phyloP scores from a whole-genome alignment of 331 rosid genomes.

The Stylosanthes scabra region DNA sequence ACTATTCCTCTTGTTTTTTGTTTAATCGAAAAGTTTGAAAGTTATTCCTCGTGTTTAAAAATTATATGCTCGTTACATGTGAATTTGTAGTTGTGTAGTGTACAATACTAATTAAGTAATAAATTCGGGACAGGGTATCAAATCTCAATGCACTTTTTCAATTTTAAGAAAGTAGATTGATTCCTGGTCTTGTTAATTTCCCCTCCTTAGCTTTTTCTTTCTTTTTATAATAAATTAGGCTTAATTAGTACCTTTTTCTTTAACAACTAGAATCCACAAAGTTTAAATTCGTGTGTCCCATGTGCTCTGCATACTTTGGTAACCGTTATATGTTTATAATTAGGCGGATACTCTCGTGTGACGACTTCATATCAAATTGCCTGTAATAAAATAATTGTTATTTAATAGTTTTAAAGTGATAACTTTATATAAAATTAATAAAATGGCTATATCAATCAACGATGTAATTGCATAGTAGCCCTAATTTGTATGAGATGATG shows the following conservation, averaged over 20 bases:
- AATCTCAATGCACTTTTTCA: background rate
- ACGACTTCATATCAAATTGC: too few species aligned
- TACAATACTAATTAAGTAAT: background rate
- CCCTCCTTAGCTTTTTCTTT: background rate
- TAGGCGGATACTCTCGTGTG: too few species aligned
- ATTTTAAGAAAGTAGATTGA: background rate
- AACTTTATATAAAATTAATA: too few species aligned
- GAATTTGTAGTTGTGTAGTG: background rate
- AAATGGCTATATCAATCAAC: background rate
- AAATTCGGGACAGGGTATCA: background rate
- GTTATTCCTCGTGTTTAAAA: too few species aligned
- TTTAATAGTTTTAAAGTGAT: too few species aligned
- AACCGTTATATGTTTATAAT: too few species aligned
- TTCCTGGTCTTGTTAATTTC: slow-evolving; percentile 3
- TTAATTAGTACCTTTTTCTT: background rate
- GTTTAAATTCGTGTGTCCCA: background rate
- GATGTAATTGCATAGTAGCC: background rate
- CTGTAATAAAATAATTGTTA: too few species aligned
- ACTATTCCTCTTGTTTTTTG: too few species aligned
- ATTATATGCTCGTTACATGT: background rate
- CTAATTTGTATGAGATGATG: background rate
- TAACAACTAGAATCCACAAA: background rate
- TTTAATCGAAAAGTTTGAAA: too few species aligned
- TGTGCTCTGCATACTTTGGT: background rate
- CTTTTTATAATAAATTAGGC: background rate